These are phyloP conservation scores for Penicillium nordicum DNA, from an alignment of 2,329 filamentous ascomycete genomes.

Conservation along the genomic window DNA sequence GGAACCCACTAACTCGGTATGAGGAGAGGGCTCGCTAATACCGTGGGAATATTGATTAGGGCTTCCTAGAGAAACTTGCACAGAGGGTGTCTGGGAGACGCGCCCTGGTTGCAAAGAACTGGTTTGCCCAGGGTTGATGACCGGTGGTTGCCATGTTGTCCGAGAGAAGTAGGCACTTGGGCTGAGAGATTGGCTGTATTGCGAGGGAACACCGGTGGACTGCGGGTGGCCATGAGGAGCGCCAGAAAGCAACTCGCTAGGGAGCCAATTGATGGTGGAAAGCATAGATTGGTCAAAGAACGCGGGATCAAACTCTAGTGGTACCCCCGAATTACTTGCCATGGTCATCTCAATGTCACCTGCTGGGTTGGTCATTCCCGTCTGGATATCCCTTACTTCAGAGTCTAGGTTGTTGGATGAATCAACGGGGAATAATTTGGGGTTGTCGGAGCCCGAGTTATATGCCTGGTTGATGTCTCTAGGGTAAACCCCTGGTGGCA, in stretches of 20 bases:
- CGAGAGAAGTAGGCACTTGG: constrained; percentile 20
- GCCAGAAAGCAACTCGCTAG: constrained; percentile 29
- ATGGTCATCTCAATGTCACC: constrained; percentile 21
- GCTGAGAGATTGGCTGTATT: constrained; percentile 17
- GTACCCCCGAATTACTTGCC: constrained; percentile 15
- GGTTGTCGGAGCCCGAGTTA: constrained; percentile 9
- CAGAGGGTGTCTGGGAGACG: constrained; percentile 19
- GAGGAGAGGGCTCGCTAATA: constrained; percentile 23
- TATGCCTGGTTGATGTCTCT: constrained; percentile 7
- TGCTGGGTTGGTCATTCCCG: constrained; percentile 7
- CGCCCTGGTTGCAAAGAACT: constrained; percentile 17
- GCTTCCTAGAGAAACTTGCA: constrained; percentile 20
- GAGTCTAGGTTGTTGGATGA: constrained; percentile 3
- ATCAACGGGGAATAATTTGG: constrained; percentile 10
- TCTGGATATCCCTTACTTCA: constrained; percentile 11
- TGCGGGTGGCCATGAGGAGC: constrained; percentile 14
- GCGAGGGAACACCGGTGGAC: constrained; percentile 12
- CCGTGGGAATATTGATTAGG: constrained; percentile 20
- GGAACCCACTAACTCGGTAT: constrained; percentile 19
- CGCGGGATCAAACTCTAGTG: constrained; percentile 25
- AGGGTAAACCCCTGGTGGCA: constrained; percentile 8
- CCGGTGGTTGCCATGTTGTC: constrained; percentile 29
- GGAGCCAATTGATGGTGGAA: constrained; percentile 40
- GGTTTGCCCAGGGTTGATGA: constrained; percentile 16
- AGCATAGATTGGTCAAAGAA: constrained; percentile 27